Evolutionary conservation across 2,329 filamentous ascomycete genomes (phyloP), one percentile per base, ranked within the genome.

Genomic region (Hypomyces rosellus): DNA sequence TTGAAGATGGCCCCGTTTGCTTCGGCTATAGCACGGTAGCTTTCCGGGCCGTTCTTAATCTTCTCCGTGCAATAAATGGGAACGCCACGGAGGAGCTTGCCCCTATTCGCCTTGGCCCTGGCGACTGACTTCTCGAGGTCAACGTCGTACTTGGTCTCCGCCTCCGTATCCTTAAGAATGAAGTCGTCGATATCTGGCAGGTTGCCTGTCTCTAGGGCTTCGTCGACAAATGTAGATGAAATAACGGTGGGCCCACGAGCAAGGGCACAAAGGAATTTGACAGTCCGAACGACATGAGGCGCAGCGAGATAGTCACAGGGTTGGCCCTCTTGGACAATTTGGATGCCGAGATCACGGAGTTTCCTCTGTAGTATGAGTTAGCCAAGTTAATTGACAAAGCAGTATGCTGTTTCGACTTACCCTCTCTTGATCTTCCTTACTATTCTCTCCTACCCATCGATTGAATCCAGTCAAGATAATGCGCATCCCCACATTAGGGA

Each of bases 261-360:
- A 25, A 99, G 73, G 12, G 90, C 89, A 54, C 85, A 86, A 45
- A 97, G 84, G 64, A 99, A 99, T 64, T 99, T 99, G 65, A 89
- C 84, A 0, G 93, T 99, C 36, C 93, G 86, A 34, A 96, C 81
- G 54, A 97, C 82, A 39, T 83, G 80, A 1, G 92, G 93, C 3
- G 92, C 92, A 34, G 89, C 90, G 11, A 99, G 80, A 64, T 95
- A 88, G 60, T 92, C 88, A 64, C 89, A 93, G 41, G 81, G 78
- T 44, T 81, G 79, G 22, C 83, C 82, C 62, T 96, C 88, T 59
- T 85, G 78, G 4, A 89, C 86, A 18, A 96, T 81, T 57, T 84
- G 77, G 50, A 99, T 88, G 7, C 93, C 93, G 34, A 97, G 72
- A 42, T 86, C 82, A 53, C 91, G 86, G 49, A 99, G 76, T 70